A percentile compares a stretch with the other conserved stretches of the same genome.
These are phyloP conservation scores for Lathyrus sativus DNA, from an alignment of 306 rosid genomes.

Conservation along the genomic window DNA sequence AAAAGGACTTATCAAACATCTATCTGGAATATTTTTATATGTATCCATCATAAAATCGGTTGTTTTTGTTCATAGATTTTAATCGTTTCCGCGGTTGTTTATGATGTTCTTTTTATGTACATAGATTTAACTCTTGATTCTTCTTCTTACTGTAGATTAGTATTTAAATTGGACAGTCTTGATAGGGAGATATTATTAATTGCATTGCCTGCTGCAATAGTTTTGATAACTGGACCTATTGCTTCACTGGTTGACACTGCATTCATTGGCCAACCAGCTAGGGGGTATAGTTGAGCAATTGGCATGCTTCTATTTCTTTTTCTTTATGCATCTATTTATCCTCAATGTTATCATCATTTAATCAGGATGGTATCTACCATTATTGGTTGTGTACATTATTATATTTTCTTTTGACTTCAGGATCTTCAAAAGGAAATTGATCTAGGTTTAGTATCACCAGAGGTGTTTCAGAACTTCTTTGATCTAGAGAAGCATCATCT, in stretches of 20 bases:
- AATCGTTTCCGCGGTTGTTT: not conserved
- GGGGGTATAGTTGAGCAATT: too few species aligned
- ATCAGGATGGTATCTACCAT: conserved; percentile 13
- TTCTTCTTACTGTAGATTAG: conserved; percentile 39
- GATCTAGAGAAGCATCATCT: conserved; percentile 91
- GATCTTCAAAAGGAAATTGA: conserved; percentile 96
- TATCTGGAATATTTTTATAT: too few species aligned
- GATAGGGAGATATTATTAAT: conserved; percentile 75
- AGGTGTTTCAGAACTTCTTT: conserved; percentile 87
- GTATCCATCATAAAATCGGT: too few species aligned
- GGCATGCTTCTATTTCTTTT: conserved; percentile 14
- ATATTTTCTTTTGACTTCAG: conserved; percentile 48
- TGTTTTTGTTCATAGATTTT: too few species aligned
- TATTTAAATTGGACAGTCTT: conserved; percentile 59
- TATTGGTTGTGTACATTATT: conserved; percentile 10
- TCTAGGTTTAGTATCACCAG: conserved; percentile 95
- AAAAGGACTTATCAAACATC: too few species aligned
- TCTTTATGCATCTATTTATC: conserved; percentile 18
- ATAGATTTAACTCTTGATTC: conserved; percentile 26
- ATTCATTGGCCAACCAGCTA: conserved; percentile 89
- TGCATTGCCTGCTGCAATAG: conserved; percentile 91
- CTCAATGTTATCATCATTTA: conserved; percentile 23
- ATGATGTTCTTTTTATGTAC: conserved; percentile 4
- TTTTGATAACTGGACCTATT: conserved; percentile 88
- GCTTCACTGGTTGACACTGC: conserved; percentile 97